Evolutionary conservation across 306 rosid genomes (phyloP), one percentile per base, ranked within the genome.

Genomic region (Sesbania bispinosa): DNA sequence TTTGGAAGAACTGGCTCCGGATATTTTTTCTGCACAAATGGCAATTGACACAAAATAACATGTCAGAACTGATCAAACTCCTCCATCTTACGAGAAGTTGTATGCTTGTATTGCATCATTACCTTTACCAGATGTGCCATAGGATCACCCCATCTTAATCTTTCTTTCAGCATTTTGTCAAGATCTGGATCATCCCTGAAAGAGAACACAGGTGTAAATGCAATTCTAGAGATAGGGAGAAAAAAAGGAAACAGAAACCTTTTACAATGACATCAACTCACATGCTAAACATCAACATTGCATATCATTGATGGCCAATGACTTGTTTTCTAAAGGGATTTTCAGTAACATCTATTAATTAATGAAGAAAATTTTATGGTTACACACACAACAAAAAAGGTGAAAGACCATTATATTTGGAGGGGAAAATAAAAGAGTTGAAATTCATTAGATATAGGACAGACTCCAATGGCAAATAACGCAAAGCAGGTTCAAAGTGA

Each of bases 61-160:
- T 43, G 58, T 79, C 53, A 71, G 35, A 67, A 55, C 64, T 10
- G 48, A 73, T 67, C 65, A 64, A 67, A 63, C 32, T 26, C 41
- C 35, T 20, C 21, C 42, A 73, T 43, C 67, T 33, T 16, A 46
- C 4, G 15, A 24, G 79, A 10, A 26, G 75, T 39, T 63, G 39
- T 59, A 32, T 43, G 38, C n/a, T 55, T 32, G 53, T 13, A 36
- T 36, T 15, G 14, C 47, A 54, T n/a, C n/a, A n/a, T 83, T 94
- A 85, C 97, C 96, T 94, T 89, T 9, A 94, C 98, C 77, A 94
- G 77, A 73, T 90, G 89, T 7, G 96, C 96, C 98, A 94, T 90
- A 21, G 95, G 98, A 80, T 94, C 99, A 19, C 97, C 99, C 97
- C 97, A 91, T 80, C 99, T 79, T 58, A 85, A 7, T 69, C 84